These are phyloP conservation scores for Coccomyxa sp. DNA, from an alignment of 139 green algal species.

Conservation along the genomic window DNA sequence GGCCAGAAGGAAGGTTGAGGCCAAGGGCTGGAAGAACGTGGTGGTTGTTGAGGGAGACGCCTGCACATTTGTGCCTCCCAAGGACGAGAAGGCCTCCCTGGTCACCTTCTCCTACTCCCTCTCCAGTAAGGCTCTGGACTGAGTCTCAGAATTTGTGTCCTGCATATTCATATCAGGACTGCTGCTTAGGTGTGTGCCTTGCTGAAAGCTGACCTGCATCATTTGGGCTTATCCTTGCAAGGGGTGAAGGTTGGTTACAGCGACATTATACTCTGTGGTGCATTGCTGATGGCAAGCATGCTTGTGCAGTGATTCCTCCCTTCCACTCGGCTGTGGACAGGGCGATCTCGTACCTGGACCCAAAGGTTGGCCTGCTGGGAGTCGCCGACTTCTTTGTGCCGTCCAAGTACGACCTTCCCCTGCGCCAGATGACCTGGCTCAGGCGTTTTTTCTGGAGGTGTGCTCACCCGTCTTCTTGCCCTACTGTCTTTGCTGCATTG, in stretches of 20 bases:
- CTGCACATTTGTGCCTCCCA: conserved; percentile 72
- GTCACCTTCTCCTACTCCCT: conserved; percentile 98
- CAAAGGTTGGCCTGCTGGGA: conserved; percentile 77
- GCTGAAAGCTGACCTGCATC: not conserved
- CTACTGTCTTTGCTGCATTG: not conserved
- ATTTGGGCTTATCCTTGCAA: too few species aligned
- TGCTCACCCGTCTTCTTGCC: conserved; percentile 15
- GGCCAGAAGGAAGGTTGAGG: conserved; percentile 69
- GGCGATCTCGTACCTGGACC: conserved; percentile 75
- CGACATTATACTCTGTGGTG: too few species aligned
- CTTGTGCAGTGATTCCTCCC: conserved; percentile 88
- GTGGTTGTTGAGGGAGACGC: conserved; percentile 90
- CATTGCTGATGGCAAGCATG: not conserved
- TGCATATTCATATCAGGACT: not conserved
- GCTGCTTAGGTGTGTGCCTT: not conserved
- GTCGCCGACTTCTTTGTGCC: conserved; percentile 93
- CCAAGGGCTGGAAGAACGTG: conserved; percentile 91
- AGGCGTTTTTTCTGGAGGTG: conserved; percentile 93
- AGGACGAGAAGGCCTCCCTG: conserved; percentile 66
- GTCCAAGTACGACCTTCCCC: conserved; percentile 86
- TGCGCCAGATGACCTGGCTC: conserved; percentile 85
- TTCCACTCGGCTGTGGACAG: conserved; percentile 92
- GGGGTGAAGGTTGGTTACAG: too few species aligned
- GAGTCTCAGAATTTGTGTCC: not conserved
- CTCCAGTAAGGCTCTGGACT: conserved; percentile 76